Percentiles rank a stretch among this genome's conserved stretches.
Evolutionary conservation across 257 asterid species (phyloP).

Genomic region (Ajuga chamaepitys): DNA sequence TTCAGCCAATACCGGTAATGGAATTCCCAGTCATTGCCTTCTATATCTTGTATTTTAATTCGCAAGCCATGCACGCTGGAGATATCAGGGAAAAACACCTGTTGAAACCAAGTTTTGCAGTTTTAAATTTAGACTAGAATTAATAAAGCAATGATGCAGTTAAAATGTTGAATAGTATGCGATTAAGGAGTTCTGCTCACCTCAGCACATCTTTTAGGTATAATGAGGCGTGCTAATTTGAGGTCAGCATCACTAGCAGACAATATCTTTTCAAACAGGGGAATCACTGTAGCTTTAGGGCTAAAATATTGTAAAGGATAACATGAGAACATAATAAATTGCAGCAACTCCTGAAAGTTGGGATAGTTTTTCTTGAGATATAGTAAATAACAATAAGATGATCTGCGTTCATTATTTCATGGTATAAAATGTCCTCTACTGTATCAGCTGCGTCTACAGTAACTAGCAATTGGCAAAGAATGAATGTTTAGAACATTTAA

Average conservation of each 20-base stretch:
- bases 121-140: background rate
- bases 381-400: background rate
- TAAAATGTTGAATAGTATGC: background rate
- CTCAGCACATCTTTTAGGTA: slow-evolving; percentile 70
- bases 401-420: background rate
- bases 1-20: slow-evolving; percentile 50
- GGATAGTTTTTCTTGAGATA: background rate
- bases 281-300: slow-evolving; percentile 40
- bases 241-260: slow-evolving; percentile 52
- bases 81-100: slow-evolving; percentile 66
- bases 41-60: slow-evolving; percentile 51
- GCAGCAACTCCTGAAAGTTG: background rate
- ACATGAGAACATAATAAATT: background rate
- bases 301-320: slow-evolving; percentile 50
- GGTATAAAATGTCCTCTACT: background rate
- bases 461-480: slow-evolving; percentile 1
- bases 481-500: slow-evolving; percentile 6
- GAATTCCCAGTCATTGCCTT: slow-evolving; percentile 65
- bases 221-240: slow-evolving; percentile 46
- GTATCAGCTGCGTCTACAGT: background rate
- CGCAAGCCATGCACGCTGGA: slow-evolving; percentile 42
- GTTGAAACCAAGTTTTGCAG: slow-evolving; percentile 12
- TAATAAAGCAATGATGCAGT: background rate
- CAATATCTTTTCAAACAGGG: slow-evolving; percentile 53
- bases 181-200: slow-evolving; percentile 28